phyloP scores from a whole-genome alignment of 257 asterid genomes.

The Fraxinus cuspidata region DNA sequence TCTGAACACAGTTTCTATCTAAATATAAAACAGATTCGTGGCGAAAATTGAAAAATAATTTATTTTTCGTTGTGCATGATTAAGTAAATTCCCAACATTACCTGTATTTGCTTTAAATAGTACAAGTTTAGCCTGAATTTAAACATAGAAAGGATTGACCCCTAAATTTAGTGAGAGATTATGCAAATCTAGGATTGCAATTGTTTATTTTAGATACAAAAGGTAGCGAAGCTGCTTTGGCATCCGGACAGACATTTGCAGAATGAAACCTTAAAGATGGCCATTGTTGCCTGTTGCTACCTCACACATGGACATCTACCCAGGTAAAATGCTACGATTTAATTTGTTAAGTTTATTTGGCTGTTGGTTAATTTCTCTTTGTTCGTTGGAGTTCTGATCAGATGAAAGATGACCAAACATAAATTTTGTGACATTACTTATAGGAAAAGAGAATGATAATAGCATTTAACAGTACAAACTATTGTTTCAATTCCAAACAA shows the following conservation, averaged over 20 bases:
- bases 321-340: background rate
- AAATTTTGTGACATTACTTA: background rate
- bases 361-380: background rate
- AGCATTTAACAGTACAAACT: conserved; percentile 8
- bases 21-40: too few relatives aligned
- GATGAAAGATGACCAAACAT: background rate
- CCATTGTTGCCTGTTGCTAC: too few relatives aligned
- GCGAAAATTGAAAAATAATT: too few relatives aligned
- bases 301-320: conserved; percentile 5
- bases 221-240: too few relatives aligned
- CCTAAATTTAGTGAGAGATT: conserved; percentile 6
- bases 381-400: background rate
- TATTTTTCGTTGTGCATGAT: too few relatives aligned
- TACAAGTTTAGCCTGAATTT: background rate
- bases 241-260: too few relatives aligned
- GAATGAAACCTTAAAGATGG: too few relatives aligned
- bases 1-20: too few relatives aligned
- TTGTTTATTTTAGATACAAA: background rate
- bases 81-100: too few relatives aligned
- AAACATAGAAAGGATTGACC: background rate
- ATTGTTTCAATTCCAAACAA: background rate
- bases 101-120: background rate
- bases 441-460: background rate
- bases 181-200: background rate
- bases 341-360: background rate